Conservation (phyloP, 441 rosid genomes). For the Gossypium schwendimanii region DNA sequence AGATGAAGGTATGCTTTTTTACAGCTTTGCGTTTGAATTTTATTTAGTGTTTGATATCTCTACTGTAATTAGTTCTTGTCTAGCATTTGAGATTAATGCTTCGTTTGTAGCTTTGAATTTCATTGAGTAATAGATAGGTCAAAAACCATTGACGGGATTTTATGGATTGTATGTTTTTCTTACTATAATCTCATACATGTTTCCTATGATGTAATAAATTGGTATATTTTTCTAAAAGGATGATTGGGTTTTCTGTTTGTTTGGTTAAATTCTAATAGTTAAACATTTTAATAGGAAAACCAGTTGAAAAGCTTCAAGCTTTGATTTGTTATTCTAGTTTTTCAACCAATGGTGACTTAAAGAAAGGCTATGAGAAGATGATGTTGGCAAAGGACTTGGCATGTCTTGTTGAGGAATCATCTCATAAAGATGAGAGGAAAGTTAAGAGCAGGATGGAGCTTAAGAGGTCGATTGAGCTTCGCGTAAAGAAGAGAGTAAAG, state of each 20-base stretch:
- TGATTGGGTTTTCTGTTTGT: not conserved
- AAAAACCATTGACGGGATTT: too few species aligned
- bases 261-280: not conserved
- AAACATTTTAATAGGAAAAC: constrained; percentile 16
- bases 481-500: constrained; percentile 74
- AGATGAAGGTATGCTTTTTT: not conserved
- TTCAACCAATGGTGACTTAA: constrained; percentile 20
- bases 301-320: constrained; percentile 10
- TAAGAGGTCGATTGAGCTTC: constrained; percentile 57
- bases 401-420: constrained; percentile 52
- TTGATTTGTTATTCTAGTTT: constrained; percentile 25
- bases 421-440: constrained; percentile 30
- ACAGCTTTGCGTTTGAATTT: not conserved
- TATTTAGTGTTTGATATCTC: not conserved
- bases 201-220: not conserved
- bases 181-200: not conserved
- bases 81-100: not conserved
- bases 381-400: constrained; percentile 62
- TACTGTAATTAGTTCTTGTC: not conserved
- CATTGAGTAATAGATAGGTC: not conserved
- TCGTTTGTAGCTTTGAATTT: not conserved
- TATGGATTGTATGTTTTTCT: too few species aligned
- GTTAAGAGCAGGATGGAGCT: constrained; percentile 60
- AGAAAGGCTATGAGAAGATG: constrained; percentile 22
- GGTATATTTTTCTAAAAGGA: not conserved